phyloP scores from a whole-genome alignment of 257 asterid species.

The Parsonsia alboflavescens region DNA sequence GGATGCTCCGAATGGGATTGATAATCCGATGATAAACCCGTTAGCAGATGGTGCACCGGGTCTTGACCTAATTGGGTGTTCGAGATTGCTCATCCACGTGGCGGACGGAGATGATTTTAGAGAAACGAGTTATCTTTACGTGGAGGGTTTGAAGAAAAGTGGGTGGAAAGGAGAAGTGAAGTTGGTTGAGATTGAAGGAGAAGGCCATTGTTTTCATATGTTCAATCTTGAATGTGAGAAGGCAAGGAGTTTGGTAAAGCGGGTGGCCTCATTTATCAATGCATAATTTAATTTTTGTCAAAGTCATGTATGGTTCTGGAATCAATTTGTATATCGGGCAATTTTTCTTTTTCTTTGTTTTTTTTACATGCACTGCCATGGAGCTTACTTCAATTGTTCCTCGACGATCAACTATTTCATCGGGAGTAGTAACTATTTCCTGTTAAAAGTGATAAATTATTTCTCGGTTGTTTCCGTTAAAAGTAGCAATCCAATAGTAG shows the following conservation, averaged over 20 bases:
- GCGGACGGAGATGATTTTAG: constrained; percentile 30
- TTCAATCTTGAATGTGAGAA: constrained; percentile 24
- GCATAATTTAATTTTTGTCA: not conserved
- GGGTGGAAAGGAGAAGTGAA: too few relatives aligned
- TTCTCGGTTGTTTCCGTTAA: too few relatives aligned
- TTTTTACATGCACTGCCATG: too few relatives aligned
- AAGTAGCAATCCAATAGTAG: too few relatives aligned
- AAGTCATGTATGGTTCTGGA: too few relatives aligned
- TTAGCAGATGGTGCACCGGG: constrained; percentile 12
- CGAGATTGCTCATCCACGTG: constrained; percentile 10
- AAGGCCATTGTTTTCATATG: constrained; percentile 44
- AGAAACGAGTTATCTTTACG: constrained; percentile 24
- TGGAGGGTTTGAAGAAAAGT: constrained; percentile 39
- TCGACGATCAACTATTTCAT: too few relatives aligned
- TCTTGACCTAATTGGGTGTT: constrained; percentile 17
- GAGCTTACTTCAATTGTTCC: too few relatives aligned
- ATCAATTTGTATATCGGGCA: too few relatives aligned
- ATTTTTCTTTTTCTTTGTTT: too few relatives aligned
- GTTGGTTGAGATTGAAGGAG: constrained; percentile 47
- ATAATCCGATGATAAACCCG: constrained; percentile 17
- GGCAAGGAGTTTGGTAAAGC: constrained; percentile 32
- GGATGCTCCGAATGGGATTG: constrained; percentile 11
- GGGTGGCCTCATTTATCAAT: constrained; percentile 32
- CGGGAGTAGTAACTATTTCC: too few relatives aligned
- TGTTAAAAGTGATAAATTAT: too few relatives aligned